Base-by-base conservation (phyloP, 768 basidiomycete genomes). In the Russula vinacea region DNA sequence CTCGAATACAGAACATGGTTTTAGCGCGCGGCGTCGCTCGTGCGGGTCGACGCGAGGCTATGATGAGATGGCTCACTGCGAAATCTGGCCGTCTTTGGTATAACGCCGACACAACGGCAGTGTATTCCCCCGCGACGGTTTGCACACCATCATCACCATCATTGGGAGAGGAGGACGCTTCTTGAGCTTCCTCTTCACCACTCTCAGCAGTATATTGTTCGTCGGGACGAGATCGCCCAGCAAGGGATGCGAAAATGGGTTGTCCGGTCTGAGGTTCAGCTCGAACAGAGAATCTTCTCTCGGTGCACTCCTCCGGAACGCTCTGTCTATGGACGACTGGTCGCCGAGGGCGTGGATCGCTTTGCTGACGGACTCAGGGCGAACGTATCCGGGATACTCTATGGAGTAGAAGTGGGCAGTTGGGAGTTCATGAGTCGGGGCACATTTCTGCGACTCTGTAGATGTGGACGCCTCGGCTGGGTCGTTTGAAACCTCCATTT, bases 331-430 rank as follows among this genome's bases (percentile, higher is more conserved):
- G 64, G 80, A 81, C 32, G 80, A 71, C 68, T 88, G 87, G 5
- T 90, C 87, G 2, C 90, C 92, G 13, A 91, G 79, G 62, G 80
- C 84, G 53, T 80, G 76, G 50, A 94, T 74, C 2, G 88, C 91
- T 19, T 78, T 68, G 0, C 84, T 79, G 5, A 87, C 80, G 39
- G 92, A 89, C 1, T 80, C 72, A 3, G 79, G 75, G 16, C 80
- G 76, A 59, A 97, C 86, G 68, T 92, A 92, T 65, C 94, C 94
- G 8, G 94, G 94, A 76, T 94, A 96, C 74, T 97, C 94, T 65
- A 96, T 79, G 5, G 92, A 88, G 71, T 89, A 89, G 72, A 87
- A 89, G 35, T 84, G 78, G 6, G 79, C 77, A 39, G 81, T 77
- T 24, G 87, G 84, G 2, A 92, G 76, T 2, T 80, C 76, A 22